These are phyloP conservation scores for Dryadomyces quercivorus DNA, from an alignment of 2,329 filamentous ascomycete species.

Conservation along the genomic window DNA sequence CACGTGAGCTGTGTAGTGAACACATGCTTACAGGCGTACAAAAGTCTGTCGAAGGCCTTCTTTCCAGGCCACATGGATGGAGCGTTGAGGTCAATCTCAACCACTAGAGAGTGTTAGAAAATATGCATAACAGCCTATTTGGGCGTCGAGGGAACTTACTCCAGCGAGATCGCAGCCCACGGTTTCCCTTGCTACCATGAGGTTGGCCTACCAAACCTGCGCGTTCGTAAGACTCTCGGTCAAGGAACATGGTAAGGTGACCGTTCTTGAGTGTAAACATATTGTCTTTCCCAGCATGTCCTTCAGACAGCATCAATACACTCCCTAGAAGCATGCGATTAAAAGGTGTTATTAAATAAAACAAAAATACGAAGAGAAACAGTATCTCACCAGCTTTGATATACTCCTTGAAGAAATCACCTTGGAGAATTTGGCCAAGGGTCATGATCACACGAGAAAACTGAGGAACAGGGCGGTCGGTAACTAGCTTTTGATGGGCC, in stretches of 20 bases:
- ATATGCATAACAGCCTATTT: no score
- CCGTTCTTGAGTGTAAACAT: constrained; percentile 61
- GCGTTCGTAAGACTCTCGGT: constrained; percentile 71
- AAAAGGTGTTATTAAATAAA: background rate
- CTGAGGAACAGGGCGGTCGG: constrained; percentile 19
- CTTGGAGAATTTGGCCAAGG: constrained; percentile 57
- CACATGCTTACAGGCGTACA: constrained; percentile 69
- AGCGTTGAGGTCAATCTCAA: constrained; percentile 63
- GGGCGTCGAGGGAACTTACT: constrained; percentile 31
- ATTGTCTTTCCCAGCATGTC: constrained; percentile 56
- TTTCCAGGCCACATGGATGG: constrained; percentile 73
- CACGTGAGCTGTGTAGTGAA: constrained; percentile 57
- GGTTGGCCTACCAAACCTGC: constrained; percentile 68
- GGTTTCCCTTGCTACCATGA: constrained; percentile 43
- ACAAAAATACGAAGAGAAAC: background rate
- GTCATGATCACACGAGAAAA: constrained; percentile 64
- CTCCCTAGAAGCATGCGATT: constrained; percentile 40
- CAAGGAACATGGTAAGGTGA: constrained; percentile 61
- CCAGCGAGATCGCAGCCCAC: constrained; percentile 58
- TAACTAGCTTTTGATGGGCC: constrained; percentile 36
- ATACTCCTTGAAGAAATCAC: constrained; percentile 70
- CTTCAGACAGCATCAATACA: constrained; percentile 74
- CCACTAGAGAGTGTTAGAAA: constrained; percentile 34
- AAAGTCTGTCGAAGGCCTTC: constrained; percentile 66
- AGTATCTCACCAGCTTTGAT: constrained; percentile 56